phyloP scores from a whole-genome alignment of 352 stramenopile species.

The Globisporangium acanthophoron region DNA sequence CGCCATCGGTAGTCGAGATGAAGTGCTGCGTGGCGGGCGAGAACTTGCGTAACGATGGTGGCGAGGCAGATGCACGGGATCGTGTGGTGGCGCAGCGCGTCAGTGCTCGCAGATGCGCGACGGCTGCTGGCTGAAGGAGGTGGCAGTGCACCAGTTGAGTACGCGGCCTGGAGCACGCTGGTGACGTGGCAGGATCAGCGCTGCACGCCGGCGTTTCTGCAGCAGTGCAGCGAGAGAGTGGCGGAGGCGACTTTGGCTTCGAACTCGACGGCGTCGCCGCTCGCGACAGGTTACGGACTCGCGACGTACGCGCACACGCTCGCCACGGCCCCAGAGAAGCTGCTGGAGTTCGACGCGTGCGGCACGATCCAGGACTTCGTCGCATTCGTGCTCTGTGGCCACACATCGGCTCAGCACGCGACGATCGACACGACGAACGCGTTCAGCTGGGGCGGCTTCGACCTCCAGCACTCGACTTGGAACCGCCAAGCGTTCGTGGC shows the following conservation, averaged over 20 bases:
- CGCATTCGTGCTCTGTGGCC: conserved; percentile 64
- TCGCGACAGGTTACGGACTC: conserved; percentile 64
- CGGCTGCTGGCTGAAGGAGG: conserved; percentile 18
- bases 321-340: conserved; percentile 17
- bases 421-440: conserved; percentile 74
- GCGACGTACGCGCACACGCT: conserved; percentile 63
- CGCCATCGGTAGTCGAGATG: neutral
- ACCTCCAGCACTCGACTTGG: conserved; percentile 39
- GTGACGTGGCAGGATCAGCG: conserved; percentile 81
- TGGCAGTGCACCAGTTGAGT: conserved; percentile 3
- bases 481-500: conserved; percentile 27
- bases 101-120: conserved; percentile 22
- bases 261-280: conserved; percentile 16
- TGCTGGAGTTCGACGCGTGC: conserved; percentile 59
- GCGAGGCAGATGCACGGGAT: conserved; percentile 75
- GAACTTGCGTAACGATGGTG: neutral
- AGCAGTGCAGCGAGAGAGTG: conserved; percentile 19
- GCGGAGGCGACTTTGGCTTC: conserved; percentile 4
- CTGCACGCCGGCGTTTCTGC: conserved; percentile 53
- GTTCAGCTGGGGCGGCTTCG: conserved; percentile 69
- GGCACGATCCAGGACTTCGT: conserved; percentile 81
- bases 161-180: conserved; percentile 45
- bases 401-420: conserved; percentile 25
- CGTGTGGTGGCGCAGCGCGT: conserved; percentile 65
- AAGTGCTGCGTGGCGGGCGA: neutral